Base-by-base conservation (phyloP, 345 rosid species). In the Lepidium sativum region DNA sequence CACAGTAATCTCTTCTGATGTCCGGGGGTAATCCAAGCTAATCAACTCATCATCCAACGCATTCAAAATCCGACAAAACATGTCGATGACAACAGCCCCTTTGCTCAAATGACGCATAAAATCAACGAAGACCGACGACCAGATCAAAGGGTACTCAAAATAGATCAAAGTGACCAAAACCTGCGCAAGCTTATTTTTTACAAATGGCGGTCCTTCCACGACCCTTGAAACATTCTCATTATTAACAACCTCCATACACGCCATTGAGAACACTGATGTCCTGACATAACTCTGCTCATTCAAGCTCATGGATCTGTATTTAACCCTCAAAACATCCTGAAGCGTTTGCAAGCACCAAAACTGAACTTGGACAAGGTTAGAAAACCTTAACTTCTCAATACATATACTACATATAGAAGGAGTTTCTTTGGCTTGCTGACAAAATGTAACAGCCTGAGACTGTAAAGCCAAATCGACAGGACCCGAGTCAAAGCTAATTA, bases 301-400 rank as follows among this genome's bases (percentile, higher is more conserved):
- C 6, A 50, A 55, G 34, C 83, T 79, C 79, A 94, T 71, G 21
- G 77, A 38, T 18, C 80, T 74, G 60, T 87, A 88, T 14, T 77
- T 87, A 10, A 71, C 84, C 49, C 75, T 77, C 21, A 88, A 66
- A 10, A 88, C 89, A 35, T 94, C 97, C 9, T 86, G 86, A 25
- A 89, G 63, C 64, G 92, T 82, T 80, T 94, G 99, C 51, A 94
- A 76, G 51, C 96, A 87, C 99, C 99, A 94, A 75, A 94, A 94
- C 86, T 86, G 97, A 53, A 92, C 96, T 66, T 86, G 87, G 14
- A 75, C 82, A 21, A 83, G 77, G 51, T 64, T 78, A 72, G 80
- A 94, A 63, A 79, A 74, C 43, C 81, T 71, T 58, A 94, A 71
- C 75, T 86, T 94, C 73, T 89, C 92, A 9, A 94, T 71, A 60